Evolutionary conservation across 257 asterid species (phyloP), one percentile per base, ranked within the genome.

Genomic region (Solanum sitiens): DNA sequence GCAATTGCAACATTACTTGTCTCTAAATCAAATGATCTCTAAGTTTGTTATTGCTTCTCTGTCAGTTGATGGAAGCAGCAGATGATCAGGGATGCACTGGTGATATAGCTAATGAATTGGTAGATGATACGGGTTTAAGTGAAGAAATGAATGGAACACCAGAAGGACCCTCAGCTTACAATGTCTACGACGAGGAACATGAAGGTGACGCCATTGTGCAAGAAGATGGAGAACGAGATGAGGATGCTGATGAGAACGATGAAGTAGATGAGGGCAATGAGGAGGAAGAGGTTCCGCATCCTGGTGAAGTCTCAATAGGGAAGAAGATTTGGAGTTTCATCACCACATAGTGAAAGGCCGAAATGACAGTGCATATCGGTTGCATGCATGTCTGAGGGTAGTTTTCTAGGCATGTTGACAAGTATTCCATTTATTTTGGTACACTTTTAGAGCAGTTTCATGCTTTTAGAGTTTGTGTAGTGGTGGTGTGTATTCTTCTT

Each of bases 311-410:
- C 74, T 97, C 99, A 50, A 88, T 97, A 4, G 98, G 99, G 83
- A 97, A 93, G 95, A 97, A 97, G 93, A 89, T 97, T 33, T 96
- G 99, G 99, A 97, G 91, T 75, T 96, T 97, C 88, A 94, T 97
- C 89, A 95, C 97, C 63, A 96, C 98, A 59, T 97, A 89, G 91
- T 67, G 80, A 74, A 18, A 27, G 67, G 42, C 10, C 9, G 14
- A 45, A 77, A 77, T n/a, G 65, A 44, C 84, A 7, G 42, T 15
- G 67, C 27, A 5, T 39, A 9, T 47, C 14, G 68, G 67, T 47
- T 80, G 68, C 85, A 80, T 80, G 68, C 85, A 80, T 47, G 85
- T 50, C 65, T 47, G 42, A 80, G 68, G 42, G 67, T 16, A 45
- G 25, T 80, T 80, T 47, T 80, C 85, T 47, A 47, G 85, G 85